Evolutionary conservation across 805 yeast genomes (phyloP), one percentile per base, ranked within the genome.

Genomic region (Wickerhamomyces subpelliculosus): DNA sequence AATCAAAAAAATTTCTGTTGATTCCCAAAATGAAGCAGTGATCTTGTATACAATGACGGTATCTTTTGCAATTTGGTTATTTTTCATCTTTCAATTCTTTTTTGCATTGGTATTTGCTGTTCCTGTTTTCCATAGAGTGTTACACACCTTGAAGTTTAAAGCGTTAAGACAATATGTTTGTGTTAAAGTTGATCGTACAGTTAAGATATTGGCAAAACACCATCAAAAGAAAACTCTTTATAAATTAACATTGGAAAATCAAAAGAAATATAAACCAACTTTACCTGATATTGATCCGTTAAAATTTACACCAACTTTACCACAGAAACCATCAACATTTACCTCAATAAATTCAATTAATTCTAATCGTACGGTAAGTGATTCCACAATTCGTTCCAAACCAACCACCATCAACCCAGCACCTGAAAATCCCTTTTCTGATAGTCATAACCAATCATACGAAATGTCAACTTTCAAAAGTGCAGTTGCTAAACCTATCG

Each of bases 1-100:
- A 32, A 70, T 86, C 34, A 64, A 66, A 44, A 46, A 58, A 3
- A 73, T 84, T 13, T 86, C 90, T n/a, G 56, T 64, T 13, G 66
- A 75, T 12, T 79, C 83, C 52, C 61, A 73, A 44, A 63, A 70
- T 32, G 81, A 84, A 51, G 85, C 94, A 2, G 61, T 86, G n/a
- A 72, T 86, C 19, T 56, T 87, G 20, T 74, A 86, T 21, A 70
- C 83, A 46, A 85, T 86, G 90, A 66, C 82, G 28, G 68, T 83
- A 40, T 83, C 95, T 2, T 75, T 87, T 49, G 55, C 73, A 13
- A 72, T 87, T 47, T 87, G 93, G 89, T 62, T 77, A 11, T 59
- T 83, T 38, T 83, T 84, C 65, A 70, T 82, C 42, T 51, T 73
- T 37, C 67, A 69, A 53, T 72, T 83, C 40, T 47, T 65, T 19